Evolutionary conservation across 225 moss, liverwort and hornwort genomes (phyloP), one percentile per base, ranked within the genome.

Genomic region (Rhytidiadelphus loreus): DNA sequence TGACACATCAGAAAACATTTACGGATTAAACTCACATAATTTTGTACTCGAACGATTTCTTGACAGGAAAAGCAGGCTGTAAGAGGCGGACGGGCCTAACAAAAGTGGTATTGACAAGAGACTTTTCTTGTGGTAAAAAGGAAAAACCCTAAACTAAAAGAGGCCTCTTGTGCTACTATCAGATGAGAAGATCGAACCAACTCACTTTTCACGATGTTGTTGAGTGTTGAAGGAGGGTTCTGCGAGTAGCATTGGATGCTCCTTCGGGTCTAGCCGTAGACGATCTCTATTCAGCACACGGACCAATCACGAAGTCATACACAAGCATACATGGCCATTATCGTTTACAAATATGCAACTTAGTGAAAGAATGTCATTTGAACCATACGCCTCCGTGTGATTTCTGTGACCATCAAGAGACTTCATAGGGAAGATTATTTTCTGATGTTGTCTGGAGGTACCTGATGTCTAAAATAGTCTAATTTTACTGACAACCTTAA

Each of bases 211-310:
- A 76, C 98, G 94, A 86, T 97, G 97, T 89, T 95, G 94, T 86
- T 96, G 93, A 77, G 94, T 93, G 83, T 98, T 98, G 89, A 96
- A 97, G 46, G 96, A 98, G 60, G 98, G 97, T 85, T 97, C 98
- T 37, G 97, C 96, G 77, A 98, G 91, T 69, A 98, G 95, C 94
- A 98, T 96, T 65, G 98, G 98, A 87, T 98, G 97, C 90, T 97
- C 98, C 86, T 95, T 95, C 8, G 96, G 95, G 68, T 98, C 97
- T 86, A 98, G 92, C 91, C 95, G 88, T 29, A 97, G 93, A 32
- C 96, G 94, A 83, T 97, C 97, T 87, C 95, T 96, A 92, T 85
- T 77, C 60, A 92, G 57, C 85, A 87, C 37, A 84, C 44, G 46
- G 81, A 86, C 78, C 85, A 85, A 39, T 65, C 86, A 84, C 87